These are phyloP conservation scores for Agarophyton chilense DNA, from an alignment of 23 red algal genomes.

Conservation along the genomic window DNA sequence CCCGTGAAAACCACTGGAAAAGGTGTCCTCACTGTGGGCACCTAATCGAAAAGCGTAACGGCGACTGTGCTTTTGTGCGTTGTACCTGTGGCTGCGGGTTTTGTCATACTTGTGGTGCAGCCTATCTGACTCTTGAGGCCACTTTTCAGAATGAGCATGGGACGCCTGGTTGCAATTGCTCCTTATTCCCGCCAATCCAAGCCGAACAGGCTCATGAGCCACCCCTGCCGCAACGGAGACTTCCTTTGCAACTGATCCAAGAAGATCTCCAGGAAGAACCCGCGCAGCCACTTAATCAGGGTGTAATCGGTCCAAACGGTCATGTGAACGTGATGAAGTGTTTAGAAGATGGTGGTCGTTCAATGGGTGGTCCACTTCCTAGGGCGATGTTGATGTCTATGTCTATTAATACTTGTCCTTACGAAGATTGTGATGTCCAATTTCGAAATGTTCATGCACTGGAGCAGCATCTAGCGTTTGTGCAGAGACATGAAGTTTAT, in stretches of 20 bases:
- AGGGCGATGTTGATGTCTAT: neutral
- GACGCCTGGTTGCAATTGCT: slow-evolving; percentile 2
- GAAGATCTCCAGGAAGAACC: neutral
- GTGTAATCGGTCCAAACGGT: neutral
- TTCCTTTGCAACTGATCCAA: neutral
- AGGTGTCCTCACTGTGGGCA: slow-evolving; percentile 24
- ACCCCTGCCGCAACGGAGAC: neutral
- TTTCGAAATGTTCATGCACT: neutral
- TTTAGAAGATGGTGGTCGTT: neutral
- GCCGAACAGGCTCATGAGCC: neutral
- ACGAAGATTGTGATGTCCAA: neutral
- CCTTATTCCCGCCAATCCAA: slow-evolving; percentile 4
- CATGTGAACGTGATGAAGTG: neutral
- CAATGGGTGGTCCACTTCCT: neutral
- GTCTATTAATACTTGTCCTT: neutral
- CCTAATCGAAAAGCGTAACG: slow-evolving; percentile 23
- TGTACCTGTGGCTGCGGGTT: slow-evolving; percentile 52
- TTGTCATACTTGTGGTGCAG: slow-evolving; percentile 38
- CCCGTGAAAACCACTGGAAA: neutral
- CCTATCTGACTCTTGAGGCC: neutral
- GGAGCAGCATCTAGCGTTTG: slow-evolving; percentile 31
- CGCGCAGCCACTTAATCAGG: neutral
- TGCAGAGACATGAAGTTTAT: slow-evolving; percentile 27
- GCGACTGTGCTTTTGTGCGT: slow-evolving; percentile 18
- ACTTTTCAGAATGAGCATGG: slow-evolving; percentile 12